phyloP scores from a whole-genome alignment of 2,329 filamentous ascomycete genomes.

The Colletotrichum tropicale region DNA sequence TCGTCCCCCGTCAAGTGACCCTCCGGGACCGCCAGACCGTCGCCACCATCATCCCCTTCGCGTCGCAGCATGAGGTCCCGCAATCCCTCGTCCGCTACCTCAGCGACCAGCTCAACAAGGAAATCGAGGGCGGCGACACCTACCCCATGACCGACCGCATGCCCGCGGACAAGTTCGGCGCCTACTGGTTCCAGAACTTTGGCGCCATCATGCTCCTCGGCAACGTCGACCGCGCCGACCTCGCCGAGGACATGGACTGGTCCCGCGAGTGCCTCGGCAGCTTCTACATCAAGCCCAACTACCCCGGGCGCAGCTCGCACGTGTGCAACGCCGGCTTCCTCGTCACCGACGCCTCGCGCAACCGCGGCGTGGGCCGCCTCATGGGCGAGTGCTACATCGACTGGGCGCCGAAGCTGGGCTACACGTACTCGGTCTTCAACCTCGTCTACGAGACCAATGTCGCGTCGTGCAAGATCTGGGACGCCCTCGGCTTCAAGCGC shows the following conservation, averaged over 20 bases:
- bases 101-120: constrained; percentile 83
- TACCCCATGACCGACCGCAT: constrained; percentile 87
- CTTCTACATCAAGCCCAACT: constrained; percentile 95
- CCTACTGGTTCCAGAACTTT: constrained; percentile 93
- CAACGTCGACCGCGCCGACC: constrained; percentile 68
- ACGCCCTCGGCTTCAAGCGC: constrained; percentile 88
- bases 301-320: constrained; percentile 88
- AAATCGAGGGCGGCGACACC: constrained; percentile 90
- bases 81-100: constrained; percentile 76
- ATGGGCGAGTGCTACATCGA: constrained; percentile 81
- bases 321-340: constrained; percentile 86
- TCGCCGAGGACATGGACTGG: constrained; percentile 72
- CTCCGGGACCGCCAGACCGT: constrained; percentile 83
- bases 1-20: constrained; percentile 78
- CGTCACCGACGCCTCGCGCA: constrained; percentile 74
- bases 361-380: constrained; percentile 74
- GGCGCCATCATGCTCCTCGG: constrained; percentile 87
- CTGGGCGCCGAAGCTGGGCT: constrained; percentile 81
- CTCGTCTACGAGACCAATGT: constrained; percentile 94
- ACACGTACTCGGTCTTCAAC: constrained; percentile 93
- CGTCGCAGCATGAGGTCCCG: constrained; percentile 78
- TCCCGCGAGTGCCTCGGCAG: constrained; percentile 81
- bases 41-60: constrained; percentile 84
- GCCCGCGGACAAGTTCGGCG: constrained; percentile 74
- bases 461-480: constrained; percentile 89